Evolutionary conservation across 2,329 filamentous ascomycete species (phyloP).

Genomic region (Sclerotinia nivalis): DNA sequence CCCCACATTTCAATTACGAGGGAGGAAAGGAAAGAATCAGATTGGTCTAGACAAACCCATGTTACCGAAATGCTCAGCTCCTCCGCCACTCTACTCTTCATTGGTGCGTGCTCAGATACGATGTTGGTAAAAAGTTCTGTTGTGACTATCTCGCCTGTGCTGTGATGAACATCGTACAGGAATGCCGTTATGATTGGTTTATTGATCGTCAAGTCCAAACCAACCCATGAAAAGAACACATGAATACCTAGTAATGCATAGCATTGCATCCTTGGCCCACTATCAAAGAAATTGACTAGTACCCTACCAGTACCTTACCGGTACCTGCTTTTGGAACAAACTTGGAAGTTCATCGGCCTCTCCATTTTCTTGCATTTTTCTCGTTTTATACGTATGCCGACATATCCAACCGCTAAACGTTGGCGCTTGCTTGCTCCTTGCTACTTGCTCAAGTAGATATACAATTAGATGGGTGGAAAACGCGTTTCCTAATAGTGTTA

Average conservation of each 20-base stretch:
- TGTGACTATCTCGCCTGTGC: neutral
- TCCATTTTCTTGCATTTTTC: too few species aligned
- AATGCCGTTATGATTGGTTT: neutral
- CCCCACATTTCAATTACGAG: neutral
- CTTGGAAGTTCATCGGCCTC: too few species aligned
- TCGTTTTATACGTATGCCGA: too few species aligned
- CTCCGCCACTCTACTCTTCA: neutral
- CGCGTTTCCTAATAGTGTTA: neutral
- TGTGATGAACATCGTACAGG: neutral
- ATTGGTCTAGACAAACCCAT: neutral
- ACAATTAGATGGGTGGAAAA: neutral
- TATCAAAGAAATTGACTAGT: too few species aligned
- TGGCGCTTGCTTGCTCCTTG: too few species aligned
- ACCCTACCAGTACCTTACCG: too few species aligned
- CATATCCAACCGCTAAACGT: too few species aligned
- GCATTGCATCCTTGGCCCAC: neutral
- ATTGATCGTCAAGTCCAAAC: neutral
- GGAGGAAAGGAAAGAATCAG: neutral
- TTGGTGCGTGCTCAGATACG: neutral
- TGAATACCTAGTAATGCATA: neutral
- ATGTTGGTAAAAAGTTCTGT: neutral
- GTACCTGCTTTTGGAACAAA: too few species aligned
- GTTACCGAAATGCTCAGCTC: neutral
- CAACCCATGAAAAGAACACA: neutral
- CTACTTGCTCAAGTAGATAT: too few species aligned